Evolutionary conservation across 306 rosid species (phyloP).

Genomic region (Trichosanthes cucumerina): DNA sequence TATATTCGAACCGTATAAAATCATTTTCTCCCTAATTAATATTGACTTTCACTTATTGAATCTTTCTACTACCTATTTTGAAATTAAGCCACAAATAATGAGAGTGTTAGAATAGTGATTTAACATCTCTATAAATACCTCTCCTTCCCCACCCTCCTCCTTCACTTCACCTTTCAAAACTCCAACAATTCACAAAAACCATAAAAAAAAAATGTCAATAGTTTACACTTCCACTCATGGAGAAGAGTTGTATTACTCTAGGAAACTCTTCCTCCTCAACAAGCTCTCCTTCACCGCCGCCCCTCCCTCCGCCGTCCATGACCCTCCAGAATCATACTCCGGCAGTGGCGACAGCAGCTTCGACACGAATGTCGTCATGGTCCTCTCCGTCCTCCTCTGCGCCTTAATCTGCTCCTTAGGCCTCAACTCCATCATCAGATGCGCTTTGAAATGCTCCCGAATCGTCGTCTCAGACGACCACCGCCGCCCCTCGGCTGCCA

Average conservation of each 20-base stretch:
- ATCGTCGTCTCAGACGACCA: slow-evolving; percentile 21
- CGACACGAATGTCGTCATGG: slow-evolving; percentile 87
- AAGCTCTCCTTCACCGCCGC: slow-evolving; percentile 14
- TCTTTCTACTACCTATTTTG: too few relatives aligned
- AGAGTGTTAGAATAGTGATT: too few relatives aligned
- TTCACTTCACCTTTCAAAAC: not conserved
- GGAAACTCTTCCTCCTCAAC: slow-evolving; percentile 43
- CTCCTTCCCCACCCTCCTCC: not conserved
- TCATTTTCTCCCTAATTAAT: too few relatives aligned
- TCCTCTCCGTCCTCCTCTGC: slow-evolving; percentile 77
- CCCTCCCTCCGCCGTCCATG: slow-evolving; percentile 19
- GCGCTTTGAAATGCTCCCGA: slow-evolving; percentile 59
- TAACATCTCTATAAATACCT: not conserved
- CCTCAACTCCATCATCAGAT: slow-evolving; percentile 68
- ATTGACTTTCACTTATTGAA: too few relatives aligned
- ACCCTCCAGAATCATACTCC: slow-evolving; percentile 24
- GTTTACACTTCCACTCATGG: slow-evolving; percentile 25
- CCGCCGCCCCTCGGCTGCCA: not conserved
- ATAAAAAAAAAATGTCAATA: slow-evolving; percentile 26
- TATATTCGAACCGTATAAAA: too few relatives aligned
- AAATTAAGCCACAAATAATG: too few relatives aligned
- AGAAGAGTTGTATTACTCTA: slow-evolving; percentile 30
- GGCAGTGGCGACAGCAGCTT: slow-evolving; percentile 41
- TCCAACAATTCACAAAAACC: not conserved
- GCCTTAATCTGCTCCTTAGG: slow-evolving; percentile 82